These are phyloP conservation scores for Aspergillus steynii DNA, from an alignment of 495 filamentous ascomycete genomes.

Conservation along the genomic window DNA sequence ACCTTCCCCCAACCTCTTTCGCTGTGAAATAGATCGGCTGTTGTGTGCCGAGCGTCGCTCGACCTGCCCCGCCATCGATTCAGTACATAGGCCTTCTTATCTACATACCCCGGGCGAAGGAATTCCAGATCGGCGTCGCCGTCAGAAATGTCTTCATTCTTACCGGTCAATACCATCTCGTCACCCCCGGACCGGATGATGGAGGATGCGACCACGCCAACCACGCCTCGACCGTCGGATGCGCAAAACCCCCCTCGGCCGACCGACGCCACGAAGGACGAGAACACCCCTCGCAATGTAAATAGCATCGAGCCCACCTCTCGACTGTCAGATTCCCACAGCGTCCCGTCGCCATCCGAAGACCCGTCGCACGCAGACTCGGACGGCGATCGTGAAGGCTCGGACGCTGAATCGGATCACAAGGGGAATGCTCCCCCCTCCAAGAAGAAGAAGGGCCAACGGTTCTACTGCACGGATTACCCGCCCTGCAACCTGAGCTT, in stretches of 20 bases:
- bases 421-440: constrained; percentile 60
- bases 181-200: constrained; percentile 51
- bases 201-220: constrained; percentile 61
- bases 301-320: constrained; percentile 11
- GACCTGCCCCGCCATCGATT: constrained; percentile 14
- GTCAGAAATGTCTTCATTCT: constrained; percentile 61
- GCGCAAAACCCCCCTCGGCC: constrained; percentile 33
- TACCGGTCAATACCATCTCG: constrained; percentile 74
- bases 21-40: constrained; percentile 12
- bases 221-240: constrained; percentile 57
- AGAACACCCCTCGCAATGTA: constrained; percentile 34
- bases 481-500: constrained; percentile 94
- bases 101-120: not conserved
- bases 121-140: constrained; percentile 13
- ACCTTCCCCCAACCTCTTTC: constrained; percentile 7
- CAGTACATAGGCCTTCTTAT: constrained; percentile 18
- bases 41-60: constrained; percentile 16
- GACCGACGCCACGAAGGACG: constrained; percentile 23
- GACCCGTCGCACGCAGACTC: constrained; percentile 75
- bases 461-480: constrained; percentile 97
- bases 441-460: constrained; percentile 96
- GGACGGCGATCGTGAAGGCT: constrained; percentile 71
- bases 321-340: constrained; percentile 34
- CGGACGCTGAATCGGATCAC: constrained; percentile 62
- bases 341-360: constrained; percentile 53